These are phyloP conservation scores for Trypanosoma cruzi DNA, from an alignment of 208 protist genomes.

Conservation along the genomic window DNA sequence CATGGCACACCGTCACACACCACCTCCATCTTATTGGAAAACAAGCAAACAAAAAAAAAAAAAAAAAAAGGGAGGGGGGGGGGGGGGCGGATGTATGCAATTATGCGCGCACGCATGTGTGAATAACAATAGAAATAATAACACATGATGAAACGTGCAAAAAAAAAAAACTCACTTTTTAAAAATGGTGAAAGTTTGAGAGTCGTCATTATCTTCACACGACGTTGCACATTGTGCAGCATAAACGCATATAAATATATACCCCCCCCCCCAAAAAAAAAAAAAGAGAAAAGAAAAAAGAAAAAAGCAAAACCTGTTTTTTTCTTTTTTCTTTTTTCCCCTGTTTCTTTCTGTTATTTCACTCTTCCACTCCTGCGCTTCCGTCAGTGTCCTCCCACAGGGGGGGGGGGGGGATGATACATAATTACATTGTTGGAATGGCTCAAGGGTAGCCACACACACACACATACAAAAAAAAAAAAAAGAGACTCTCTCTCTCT, in stretches of 20 bases:
- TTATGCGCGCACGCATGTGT: background rate
- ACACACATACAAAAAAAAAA: slow-evolving; percentile 4
- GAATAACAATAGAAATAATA: slow-evolving; percentile 1
- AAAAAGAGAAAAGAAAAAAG: slow-evolving; percentile 16
- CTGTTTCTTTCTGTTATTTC: background rate
- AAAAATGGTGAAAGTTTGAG: background rate
- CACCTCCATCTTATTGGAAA: slow-evolving; percentile 39
- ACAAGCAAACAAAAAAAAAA: slow-evolving; percentile 14
- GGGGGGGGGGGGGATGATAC: too few species aligned
- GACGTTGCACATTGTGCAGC: slow-evolving; percentile 45
- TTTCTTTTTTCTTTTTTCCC: background rate
- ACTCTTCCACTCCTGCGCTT: background rate
- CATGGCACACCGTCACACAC: slow-evolving; percentile 48
- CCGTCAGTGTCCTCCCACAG: background rate
- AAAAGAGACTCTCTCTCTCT: too few species aligned
- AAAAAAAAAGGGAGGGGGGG: slow-evolving; percentile 17
- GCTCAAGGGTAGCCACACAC: background rate
- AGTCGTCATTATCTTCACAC: slow-evolving; percentile 40
- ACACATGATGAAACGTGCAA: slow-evolving; percentile 34
- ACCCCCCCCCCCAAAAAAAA: slow-evolving; percentile 39
- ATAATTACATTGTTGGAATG: background rate
- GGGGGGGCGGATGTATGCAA: background rate
- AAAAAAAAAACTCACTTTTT: too few species aligned
- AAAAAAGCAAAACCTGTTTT: slow-evolving; percentile 1
- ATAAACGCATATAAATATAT: too few species aligned